Conservation (phyloP, 495 filamentous ascomycete species). For the Neurospora sublineolata region DNA sequence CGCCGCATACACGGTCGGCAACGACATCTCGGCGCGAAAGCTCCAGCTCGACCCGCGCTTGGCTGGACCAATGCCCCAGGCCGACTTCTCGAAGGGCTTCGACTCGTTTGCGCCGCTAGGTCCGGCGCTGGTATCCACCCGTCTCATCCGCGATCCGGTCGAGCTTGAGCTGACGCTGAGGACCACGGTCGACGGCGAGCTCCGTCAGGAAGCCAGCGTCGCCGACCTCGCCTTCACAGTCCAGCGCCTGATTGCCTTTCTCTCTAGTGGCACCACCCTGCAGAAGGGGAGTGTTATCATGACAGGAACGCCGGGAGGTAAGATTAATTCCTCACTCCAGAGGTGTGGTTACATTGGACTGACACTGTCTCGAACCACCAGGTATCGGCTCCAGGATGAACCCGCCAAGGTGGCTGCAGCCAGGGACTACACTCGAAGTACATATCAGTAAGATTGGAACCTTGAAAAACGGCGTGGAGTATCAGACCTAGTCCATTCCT, state of each 20-base stretch:
- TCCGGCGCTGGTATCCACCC: slow-evolving; percentile 23
- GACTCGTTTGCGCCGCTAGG: slow-evolving; percentile 23
- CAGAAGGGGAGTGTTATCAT: slow-evolving; percentile 18
- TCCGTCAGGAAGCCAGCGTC: slow-evolving; percentile 25
- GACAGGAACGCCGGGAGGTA: slow-evolving; percentile 20
- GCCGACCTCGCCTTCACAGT: slow-evolving; percentile 28
- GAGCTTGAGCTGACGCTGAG: slow-evolving; percentile 19
- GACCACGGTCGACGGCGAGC: slow-evolving; percentile 30
- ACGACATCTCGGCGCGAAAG: slow-evolving; percentile 39
- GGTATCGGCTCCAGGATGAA: slow-evolving; percentile 17
- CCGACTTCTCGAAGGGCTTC: slow-evolving; percentile 19
- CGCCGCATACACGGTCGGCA: slow-evolving; percentile 37
- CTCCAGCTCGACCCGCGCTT: slow-evolving; percentile 32
- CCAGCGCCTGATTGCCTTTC: slow-evolving; percentile 8
- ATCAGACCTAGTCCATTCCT: too few species aligned
- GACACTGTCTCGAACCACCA: slow-evolving; percentile 11
- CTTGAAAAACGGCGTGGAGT: too few species aligned
- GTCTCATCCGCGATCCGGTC: slow-evolving; percentile 9
- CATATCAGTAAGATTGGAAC: slow-evolving; percentile 7
- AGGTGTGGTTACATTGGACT: not conserved
- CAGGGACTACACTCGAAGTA: slow-evolving; percentile 31
- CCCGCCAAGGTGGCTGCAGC: slow-evolving; percentile 24
- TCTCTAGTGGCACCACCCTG: slow-evolving; percentile 12
- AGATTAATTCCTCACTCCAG: slow-evolving; percentile 4
- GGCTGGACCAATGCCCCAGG: slow-evolving; percentile 14